Conservation (phyloP, 2,329 filamentous ascomycete genomes). For the Paecilomyces dactylethromorphus region DNA sequence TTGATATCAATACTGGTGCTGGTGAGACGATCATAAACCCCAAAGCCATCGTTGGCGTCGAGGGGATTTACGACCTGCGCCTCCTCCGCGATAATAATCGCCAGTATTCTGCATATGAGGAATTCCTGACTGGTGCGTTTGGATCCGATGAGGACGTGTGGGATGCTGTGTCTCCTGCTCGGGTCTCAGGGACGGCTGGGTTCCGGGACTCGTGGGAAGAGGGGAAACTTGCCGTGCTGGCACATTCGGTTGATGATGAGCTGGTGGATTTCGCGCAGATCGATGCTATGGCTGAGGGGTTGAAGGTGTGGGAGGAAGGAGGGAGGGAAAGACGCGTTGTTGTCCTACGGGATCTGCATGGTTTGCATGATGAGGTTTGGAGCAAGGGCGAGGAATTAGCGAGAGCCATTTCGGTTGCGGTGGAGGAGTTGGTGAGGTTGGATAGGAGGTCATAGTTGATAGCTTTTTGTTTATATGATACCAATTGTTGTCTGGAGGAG, state of each 20-base stretch:
- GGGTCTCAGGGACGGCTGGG: slow-evolving; percentile 20
- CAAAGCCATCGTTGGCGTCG: slow-evolving; percentile 34
- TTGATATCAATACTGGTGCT: slow-evolving; percentile 3
- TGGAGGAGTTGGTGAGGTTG: slow-evolving; percentile 22
- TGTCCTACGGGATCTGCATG: slow-evolving; percentile 28
- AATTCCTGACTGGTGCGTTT: slow-evolving; percentile 38
- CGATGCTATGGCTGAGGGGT: slow-evolving; percentile 42
- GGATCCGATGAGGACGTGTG: slow-evolving; percentile 29
- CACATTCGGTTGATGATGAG: slow-evolving; percentile 35
- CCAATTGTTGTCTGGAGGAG: not conserved
- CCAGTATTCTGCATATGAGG: slow-evolving; percentile 28
- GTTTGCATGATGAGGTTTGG: slow-evolving; percentile 38
- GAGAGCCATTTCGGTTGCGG: slow-evolving; percentile 24
- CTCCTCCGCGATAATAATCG: slow-evolving; percentile 27
- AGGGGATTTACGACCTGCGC: slow-evolving; percentile 40
- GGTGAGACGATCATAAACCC: slow-evolving; percentile 18
- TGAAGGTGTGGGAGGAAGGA: slow-evolving; percentile 45
- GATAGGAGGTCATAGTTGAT: no score
- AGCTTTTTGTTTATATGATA: not conserved
- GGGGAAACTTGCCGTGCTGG: slow-evolving; percentile 32
- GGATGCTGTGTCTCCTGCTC: slow-evolving; percentile 34
- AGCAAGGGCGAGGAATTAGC: slow-evolving; percentile 33
- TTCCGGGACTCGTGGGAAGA: slow-evolving; percentile 27
- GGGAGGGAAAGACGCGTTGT: slow-evolving; percentile 34
- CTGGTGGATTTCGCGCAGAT: slow-evolving; percentile 34